Percentiles rank a stretch among this genome's conserved stretches.
Evolutionary conservation across 345 rosid species (phyloP).

Genomic region (Carallia pectinifolia): DNA sequence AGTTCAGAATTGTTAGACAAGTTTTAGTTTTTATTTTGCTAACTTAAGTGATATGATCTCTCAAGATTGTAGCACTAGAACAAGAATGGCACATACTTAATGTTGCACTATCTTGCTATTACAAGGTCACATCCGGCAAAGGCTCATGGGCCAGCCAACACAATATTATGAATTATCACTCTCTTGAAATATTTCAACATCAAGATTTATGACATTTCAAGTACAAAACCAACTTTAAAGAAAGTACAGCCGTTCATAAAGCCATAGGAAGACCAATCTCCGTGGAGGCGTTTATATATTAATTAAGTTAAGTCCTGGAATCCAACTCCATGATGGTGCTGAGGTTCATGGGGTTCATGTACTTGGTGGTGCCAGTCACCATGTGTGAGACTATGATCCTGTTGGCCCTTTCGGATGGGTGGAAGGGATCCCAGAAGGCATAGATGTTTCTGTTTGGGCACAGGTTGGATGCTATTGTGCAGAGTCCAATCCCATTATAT

Average conservation of each 20-base stretch:
- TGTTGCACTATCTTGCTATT: too few species aligned
- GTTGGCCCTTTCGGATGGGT: constrained; percentile 78
- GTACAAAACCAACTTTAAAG: neutral
- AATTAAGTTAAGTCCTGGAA: constrained; percentile 4
- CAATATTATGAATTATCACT: too few species aligned
- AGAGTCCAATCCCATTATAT: constrained; percentile 75
- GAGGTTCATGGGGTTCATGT: constrained; percentile 90
- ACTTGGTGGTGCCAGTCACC: constrained; percentile 44
- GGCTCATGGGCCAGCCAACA: too few species aligned
- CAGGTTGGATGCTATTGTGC: constrained; percentile 68
- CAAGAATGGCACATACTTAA: too few species aligned
- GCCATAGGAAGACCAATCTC: too few species aligned
- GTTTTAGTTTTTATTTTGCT: too few species aligned
- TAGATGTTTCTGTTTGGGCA: constrained; percentile 62
- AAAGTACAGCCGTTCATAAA: neutral
- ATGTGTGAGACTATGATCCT: constrained; percentile 51
- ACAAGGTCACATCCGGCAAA: too few species aligned
- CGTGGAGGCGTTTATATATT: neutral
- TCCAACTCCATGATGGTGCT: constrained; percentile 55
- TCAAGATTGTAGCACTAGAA: too few species aligned
- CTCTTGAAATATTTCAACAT: too few species aligned
- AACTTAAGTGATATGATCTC: too few species aligned
- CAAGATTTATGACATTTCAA: neutral
- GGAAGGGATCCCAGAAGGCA: constrained; percentile 91
- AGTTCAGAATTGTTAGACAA: too few species aligned